A percentile compares a stretch with the other conserved stretches of the same genome.
Evolutionary conservation across 768 basidiomycete species (phyloP).

Genomic region (Podaxis carcinomalis): DNA sequence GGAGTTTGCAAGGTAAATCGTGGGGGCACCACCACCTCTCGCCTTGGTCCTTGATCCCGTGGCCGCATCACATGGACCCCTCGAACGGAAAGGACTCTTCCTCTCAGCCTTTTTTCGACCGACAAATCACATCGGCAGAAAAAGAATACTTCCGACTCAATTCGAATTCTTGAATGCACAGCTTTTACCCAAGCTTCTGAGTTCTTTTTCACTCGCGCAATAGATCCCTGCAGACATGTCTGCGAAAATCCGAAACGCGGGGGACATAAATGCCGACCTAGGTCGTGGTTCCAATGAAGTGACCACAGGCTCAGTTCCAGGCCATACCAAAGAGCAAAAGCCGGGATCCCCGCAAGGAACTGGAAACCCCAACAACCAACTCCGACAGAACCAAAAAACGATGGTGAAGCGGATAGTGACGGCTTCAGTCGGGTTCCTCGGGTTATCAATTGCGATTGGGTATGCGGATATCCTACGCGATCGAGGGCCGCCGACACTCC

Average conservation of each 20-base stretch:
- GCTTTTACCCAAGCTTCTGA: background rate
- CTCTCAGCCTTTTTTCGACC: background rate
- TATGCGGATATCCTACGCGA: background rate
- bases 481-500: background rate
- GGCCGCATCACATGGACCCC: background rate
- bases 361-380: background rate
- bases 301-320: no score
- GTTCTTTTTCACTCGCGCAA: background rate
- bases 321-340: background rate
- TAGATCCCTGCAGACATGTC: background rate
- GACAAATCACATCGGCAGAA: background rate
- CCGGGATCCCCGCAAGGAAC: background rate
- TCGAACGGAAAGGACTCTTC: background rate
- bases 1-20: background rate
- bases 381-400: background rate
- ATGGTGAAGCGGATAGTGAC: background rate
- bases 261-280: background rate
- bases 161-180: background rate
- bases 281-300: no score
- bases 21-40: background rate
- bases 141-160: background rate
- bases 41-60: background rate
- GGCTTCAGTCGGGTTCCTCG: background rate
- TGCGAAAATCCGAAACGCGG: background rate
- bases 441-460: background rate